Evolutionary conservation across 2,329 filamentous ascomycete genomes (phyloP), one percentile per base, ranked within the genome.

Genomic region (Ophiostoma novo-ulmi): DNA sequence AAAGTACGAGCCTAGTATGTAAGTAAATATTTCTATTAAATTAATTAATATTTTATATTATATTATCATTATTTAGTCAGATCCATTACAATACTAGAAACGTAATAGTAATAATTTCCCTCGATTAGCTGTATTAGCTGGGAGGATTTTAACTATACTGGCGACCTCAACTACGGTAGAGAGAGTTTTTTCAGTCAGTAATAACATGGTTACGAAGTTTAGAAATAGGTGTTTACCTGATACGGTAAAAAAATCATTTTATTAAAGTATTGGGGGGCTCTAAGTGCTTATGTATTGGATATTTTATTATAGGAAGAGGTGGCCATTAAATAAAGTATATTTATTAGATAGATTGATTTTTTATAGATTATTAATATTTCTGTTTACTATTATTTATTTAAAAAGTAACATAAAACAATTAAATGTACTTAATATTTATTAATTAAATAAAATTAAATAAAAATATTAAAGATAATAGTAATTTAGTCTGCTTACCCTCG

Each of bases 221-320:
- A 52, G 17, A 22, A 52, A 52, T 52, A 52, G 20, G 55, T 22
- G 35, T 61, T 61, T 61, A 14, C 55, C 26, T 3, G 26, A 61
- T 31, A 61, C 55, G n/a, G 55, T 61, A 13, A 20, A n/a, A 31
- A 35, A 10, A n/a, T 61, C n/a, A 66, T 55, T 0, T 38, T 52
- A 13, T 48, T 52, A n/a, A 67, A 44, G 13, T 70, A 20, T 61
- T 70, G 20, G 61, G 67, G n/a, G n/a, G 63, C 65, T 41, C n/a
- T 35, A 48, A 20, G 41, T 14, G 41, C 17, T 64, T 36, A 69
- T 36, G 48, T 1, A 64, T 48, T 48, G 14, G 11, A 48, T 48
- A 48, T 52, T 52, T 52, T n/a, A 52, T 11, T 52, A 52, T 1
- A 52, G 13, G 13, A 41, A 10, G 36, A 38, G 36, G 36, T 5